These are phyloP conservation scores for Aspergillus vadensis DNA, from an alignment of 2,329 filamentous ascomycete species.

Conservation along the genomic window DNA sequence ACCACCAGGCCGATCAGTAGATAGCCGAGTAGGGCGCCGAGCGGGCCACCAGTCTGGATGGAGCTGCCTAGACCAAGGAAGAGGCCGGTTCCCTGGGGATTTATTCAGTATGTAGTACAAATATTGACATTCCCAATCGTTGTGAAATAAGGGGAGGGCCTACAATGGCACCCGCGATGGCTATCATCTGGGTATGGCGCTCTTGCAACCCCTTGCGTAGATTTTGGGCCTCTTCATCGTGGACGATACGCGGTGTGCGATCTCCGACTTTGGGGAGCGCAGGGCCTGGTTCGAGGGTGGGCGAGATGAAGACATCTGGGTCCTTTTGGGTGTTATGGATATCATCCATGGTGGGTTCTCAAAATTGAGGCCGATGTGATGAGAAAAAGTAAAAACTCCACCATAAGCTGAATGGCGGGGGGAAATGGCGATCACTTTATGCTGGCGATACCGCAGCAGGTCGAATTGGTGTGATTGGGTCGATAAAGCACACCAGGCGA, in stretches of 20 bases:
- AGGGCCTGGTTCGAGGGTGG: not conserved
- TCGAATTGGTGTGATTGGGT: not conserved
- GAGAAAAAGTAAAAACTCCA: not conserved
- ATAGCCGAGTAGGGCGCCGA: conserved; percentile 55
- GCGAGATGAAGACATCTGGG: not conserved
- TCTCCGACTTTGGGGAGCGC: not conserved
- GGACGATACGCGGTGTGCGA: conserved; percentile 22
- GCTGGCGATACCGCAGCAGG: not conserved
- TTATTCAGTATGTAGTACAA: too few relatives aligned
- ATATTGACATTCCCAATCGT: too few relatives aligned
- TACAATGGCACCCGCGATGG: conserved; percentile 49
- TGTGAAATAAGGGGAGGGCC: not conserved
- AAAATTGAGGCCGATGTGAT: not conserved
- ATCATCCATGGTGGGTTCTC: not conserved
- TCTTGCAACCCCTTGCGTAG: conserved; percentile 49
- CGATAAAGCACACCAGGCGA: not conserved
- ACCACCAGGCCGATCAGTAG: conserved; percentile 53
- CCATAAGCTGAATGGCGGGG: not conserved
- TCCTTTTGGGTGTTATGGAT: not conserved
- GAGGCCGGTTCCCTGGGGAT: conserved; percentile 46
- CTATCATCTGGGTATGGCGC: conserved; percentile 49
- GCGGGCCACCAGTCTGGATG: conserved; percentile 53
- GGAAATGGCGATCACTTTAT: not conserved
- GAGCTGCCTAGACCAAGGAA: conserved; percentile 56
- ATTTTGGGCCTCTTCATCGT: conserved; percentile 50